Conservation (phyloP, 106 monocot species). For the Allium sativum region DNA sequence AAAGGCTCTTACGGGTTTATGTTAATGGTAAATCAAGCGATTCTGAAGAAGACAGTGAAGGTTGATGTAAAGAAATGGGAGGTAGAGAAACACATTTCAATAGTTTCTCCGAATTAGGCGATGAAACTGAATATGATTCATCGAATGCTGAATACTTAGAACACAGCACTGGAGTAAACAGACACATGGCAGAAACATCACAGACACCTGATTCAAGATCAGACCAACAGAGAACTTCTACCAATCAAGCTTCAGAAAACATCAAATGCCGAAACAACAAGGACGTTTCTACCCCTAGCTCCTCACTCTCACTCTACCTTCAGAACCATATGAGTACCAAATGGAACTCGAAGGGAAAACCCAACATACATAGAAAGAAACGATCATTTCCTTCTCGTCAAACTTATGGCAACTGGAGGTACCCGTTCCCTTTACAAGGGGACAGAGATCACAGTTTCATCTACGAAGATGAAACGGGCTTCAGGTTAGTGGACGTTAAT, state of each 20-base stretch:
- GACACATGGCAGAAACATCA: conserved; percentile 4
- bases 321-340: conserved; percentile 25
- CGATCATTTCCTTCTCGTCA: too few species aligned
- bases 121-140: conserved; percentile 26
- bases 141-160: conserved; percentile 16
- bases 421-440: too few species aligned
- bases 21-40: conserved; percentile 29
- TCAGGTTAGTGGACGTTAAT: conserved; percentile 58
- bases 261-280: too few species aligned
- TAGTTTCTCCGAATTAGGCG: conserved; percentile 20
- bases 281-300: too few species aligned
- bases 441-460: too few species aligned
- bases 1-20: conserved; percentile 28
- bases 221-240: too few species aligned
- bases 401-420: too few species aligned
- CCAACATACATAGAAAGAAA: conserved; percentile 34
- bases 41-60: conserved; percentile 23
- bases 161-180: conserved; percentile 5
- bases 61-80: conserved; percentile 33
- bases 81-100: conserved; percentile 19
- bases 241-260: too few species aligned
- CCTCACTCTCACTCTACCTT: too few species aligned
- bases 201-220: too few species aligned
- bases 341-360: conserved; percentile 90
- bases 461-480: conserved; percentile 8